Evolutionary conservation across 352 stramenopile genomes (phyloP).

Genomic region (Globisporangium perplexum): DNA sequence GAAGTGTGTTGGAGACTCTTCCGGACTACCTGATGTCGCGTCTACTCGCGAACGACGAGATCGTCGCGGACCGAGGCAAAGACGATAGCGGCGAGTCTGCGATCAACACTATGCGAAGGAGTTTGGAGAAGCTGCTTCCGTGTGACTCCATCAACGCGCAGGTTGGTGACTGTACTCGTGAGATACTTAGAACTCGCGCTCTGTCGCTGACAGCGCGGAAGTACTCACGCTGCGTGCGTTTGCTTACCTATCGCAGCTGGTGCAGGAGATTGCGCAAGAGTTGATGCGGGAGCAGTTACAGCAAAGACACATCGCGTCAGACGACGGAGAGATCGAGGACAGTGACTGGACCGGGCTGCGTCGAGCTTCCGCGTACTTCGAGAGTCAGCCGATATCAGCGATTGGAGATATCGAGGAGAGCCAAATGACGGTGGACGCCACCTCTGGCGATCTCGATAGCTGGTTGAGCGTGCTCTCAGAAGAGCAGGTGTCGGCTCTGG

Average conservation of each 20-base stretch:
- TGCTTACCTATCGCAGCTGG: constrained; percentile 6
- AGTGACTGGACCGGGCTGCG: constrained; percentile 29
- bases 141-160: constrained; percentile 22
- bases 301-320: neutral
- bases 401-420: neutral
- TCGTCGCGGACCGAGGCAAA: neutral
- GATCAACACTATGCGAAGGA: constrained; percentile 17
- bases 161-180: constrained; percentile 5
- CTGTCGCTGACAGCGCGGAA: neutral
- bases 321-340: neutral
- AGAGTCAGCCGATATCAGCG: constrained; percentile 1
- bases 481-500: constrained; percentile 36
- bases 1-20: constrained; percentile 12
- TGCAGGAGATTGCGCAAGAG: constrained; percentile 30
- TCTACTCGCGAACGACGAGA: constrained; percentile 14
- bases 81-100: neutral
- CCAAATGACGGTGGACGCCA: neutral
- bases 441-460: constrained; percentile 6
- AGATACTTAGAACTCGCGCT: neutral
- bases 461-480: constrained; percentile 38
- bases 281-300: constrained; percentile 25
- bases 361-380: constrained; percentile 33
- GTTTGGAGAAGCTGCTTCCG: constrained; percentile 28
- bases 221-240: neutral
- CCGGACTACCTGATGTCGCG: constrained; percentile 20